Conservation (phyloP, 495 filamentous ascomycete genomes). For the Hyaloscypha hepaticicola region DNA sequence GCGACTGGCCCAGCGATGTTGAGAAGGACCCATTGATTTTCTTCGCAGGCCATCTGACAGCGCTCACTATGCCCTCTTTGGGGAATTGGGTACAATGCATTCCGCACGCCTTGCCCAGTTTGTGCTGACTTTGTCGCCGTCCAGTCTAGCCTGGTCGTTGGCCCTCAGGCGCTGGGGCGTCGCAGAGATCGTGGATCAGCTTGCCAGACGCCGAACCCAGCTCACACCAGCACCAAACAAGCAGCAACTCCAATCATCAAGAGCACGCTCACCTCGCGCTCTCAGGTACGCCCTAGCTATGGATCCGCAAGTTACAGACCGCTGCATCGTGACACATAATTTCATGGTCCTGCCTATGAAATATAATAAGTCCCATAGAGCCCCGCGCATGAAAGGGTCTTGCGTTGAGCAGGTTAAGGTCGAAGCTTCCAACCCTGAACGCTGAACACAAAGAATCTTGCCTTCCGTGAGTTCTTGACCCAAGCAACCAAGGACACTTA, state of each 20-base stretch:
- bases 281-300: constrained; percentile 15
- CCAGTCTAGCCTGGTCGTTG: background rate
- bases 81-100: too few species aligned
- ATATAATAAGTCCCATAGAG: constrained; percentile 13
- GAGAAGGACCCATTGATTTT: too few species aligned
- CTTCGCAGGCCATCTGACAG: too few species aligned
- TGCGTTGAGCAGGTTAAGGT: background rate
- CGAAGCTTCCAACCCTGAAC: background rate
- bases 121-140: too few species aligned
- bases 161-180: background rate
- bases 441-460: background rate
- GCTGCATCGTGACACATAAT: constrained; percentile 25
- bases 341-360: constrained; percentile 10
- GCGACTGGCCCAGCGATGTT: too few species aligned
- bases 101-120: too few species aligned
- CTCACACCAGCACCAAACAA: background rate
- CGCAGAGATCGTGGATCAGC: background rate
- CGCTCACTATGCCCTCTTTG: too few species aligned
- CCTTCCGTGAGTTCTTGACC: background rate
- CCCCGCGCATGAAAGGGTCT: constrained; percentile 9
- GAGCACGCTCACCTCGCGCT: background rate
- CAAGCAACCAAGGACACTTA: background rate
- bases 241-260: background rate
- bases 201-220: background rate
- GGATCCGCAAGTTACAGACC: background rate